A percentile compares a stretch with the other conserved stretches of the same genome.
phyloP scores from a whole-genome alignment of 345 rosid genomes.

The Aethionema arabicum region DNA sequence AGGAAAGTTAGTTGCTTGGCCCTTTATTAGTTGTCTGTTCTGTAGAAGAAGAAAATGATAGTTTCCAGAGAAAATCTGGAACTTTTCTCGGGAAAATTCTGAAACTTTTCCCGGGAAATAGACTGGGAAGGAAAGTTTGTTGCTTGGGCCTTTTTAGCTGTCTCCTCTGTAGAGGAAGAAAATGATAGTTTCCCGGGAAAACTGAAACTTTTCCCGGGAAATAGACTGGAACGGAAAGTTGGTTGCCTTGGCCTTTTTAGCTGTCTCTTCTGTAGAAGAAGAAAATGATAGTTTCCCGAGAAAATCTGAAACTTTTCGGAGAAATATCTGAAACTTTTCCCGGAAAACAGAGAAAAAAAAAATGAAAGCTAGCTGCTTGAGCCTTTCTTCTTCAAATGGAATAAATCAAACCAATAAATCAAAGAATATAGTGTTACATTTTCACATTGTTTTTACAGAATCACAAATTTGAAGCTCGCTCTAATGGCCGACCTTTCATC shows the following conservation, averaged over 20 bases:
- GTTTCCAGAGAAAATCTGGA: too few species aligned
- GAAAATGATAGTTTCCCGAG: too few species aligned
- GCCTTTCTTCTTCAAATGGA: neutral
- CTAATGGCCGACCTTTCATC: slow-evolving; percentile 26
- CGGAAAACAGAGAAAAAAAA: neutral
- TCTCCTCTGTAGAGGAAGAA: too few species aligned
- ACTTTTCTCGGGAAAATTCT: neutral
- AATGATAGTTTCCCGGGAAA: too few species aligned
- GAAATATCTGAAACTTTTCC: slow-evolving; percentile 9
- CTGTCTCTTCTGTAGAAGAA: too few species aligned
- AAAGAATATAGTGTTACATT: slow-evolving; percentile 17
- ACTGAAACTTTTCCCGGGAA: neutral
- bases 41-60: too few species aligned
- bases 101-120: neutral
- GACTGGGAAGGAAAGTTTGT: neutral
- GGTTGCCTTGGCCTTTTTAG: too few species aligned
- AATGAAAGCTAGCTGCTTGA: neutral
- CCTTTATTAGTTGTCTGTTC: neutral
- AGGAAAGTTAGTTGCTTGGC: neutral
- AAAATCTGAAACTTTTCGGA: too few species aligned
- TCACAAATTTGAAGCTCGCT: slow-evolving; percentile 17
- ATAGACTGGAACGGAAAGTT: neutral
- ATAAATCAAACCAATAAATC: slow-evolving; percentile 4
- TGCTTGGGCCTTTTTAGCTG: neutral
- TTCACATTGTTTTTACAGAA: slow-evolving; percentile 24